A percentile compares a stretch with the other conserved stretches of the same genome.
These are phyloP conservation scores for Phytophthora agathidicida DNA, from an alignment of 352 stramenopile genomes.

Conservation along the genomic window DNA sequence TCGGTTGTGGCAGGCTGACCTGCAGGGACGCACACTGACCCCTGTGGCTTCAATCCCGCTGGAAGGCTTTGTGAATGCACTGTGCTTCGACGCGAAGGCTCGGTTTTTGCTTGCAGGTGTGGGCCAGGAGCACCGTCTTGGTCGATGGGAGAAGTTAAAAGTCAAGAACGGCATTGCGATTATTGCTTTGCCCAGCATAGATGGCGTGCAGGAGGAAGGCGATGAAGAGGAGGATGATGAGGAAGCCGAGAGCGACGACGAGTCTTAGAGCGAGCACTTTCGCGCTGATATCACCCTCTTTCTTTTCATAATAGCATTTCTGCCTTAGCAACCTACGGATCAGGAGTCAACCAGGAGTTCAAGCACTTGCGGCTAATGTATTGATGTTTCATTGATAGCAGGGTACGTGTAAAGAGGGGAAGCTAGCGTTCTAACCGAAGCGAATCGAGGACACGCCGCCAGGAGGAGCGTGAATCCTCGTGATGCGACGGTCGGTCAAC, in stretches of 20 bases:
- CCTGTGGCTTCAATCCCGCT: slow-evolving; percentile 79
- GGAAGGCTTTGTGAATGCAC: slow-evolving; percentile 70
- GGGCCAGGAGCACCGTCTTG: slow-evolving; percentile 93
- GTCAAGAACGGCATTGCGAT: slow-evolving; percentile 92
- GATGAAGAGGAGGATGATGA: slow-evolving; percentile 44
- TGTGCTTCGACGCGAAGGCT: slow-evolving; percentile 80
- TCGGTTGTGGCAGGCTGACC: slow-evolving; percentile 90
- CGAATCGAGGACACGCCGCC: slow-evolving; percentile 84
- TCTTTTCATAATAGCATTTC: slow-evolving; percentile 30
- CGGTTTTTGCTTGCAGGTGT: slow-evolving; percentile 91
- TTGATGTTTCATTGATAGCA: slow-evolving; percentile 22
- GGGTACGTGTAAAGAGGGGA: background rate
- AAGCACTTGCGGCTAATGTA: slow-evolving; percentile 11
- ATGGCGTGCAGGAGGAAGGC: slow-evolving; percentile 35
- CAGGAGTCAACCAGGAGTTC: background rate
- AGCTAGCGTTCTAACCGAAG: slow-evolving; percentile 54
- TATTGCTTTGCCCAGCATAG: slow-evolving; percentile 80
- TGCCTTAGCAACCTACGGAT: slow-evolving; percentile 9
- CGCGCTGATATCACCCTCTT: slow-evolving; percentile 13
- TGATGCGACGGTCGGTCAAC: slow-evolving; percentile 90
- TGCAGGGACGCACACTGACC: slow-evolving; percentile 67
- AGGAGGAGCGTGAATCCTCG: slow-evolving; percentile 87
- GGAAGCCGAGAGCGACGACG: slow-evolving; percentile 33
- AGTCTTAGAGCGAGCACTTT: slow-evolving; percentile 30
- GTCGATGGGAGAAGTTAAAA: slow-evolving; percentile 90